These are phyloP conservation scores for Pseudogymnoascus sp. DNA, from an alignment of 2,329 filamentous ascomycete species.

Conservation along the genomic window DNA sequence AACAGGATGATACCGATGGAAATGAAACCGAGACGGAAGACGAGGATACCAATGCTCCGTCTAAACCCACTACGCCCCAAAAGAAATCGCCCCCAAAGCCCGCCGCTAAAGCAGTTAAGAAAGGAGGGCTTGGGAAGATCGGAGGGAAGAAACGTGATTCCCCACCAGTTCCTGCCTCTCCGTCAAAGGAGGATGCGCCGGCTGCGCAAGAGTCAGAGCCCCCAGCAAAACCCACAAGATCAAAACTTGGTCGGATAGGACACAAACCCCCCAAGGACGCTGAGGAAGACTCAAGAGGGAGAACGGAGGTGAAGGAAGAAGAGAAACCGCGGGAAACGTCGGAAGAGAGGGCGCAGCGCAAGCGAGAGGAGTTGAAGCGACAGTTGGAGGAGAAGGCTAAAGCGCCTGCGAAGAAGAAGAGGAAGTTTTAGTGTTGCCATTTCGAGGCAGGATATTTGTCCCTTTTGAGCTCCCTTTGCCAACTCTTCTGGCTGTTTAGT, in stretches of 20 bases:
- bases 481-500: no score
- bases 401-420: slow-evolving; percentile 28
- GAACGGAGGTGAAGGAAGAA: slow-evolving; percentile 15
- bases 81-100: background rate
- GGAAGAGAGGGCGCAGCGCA: slow-evolving; percentile 26
- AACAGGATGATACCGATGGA: background rate
- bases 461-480: no score
- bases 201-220: slow-evolving; percentile 10
- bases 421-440: slow-evolving; percentile 25
- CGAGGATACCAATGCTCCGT: background rate
- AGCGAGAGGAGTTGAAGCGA: slow-evolving; percentile 23
- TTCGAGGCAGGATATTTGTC: background rate
- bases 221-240: slow-evolving; percentile 15
- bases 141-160: slow-evolving; percentile 22
- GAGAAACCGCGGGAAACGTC: slow-evolving; percentile 23
- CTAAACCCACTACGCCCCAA: background rate
- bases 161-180: background rate
- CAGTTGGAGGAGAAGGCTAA: slow-evolving; percentile 28
- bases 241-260: slow-evolving; percentile 22
- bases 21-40: background rate
- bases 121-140: slow-evolving; percentile 22
- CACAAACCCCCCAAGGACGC: slow-evolving; percentile 14
- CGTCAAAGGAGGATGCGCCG: background rate
- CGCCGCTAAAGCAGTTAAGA: slow-evolving; percentile 15
- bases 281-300: slow-evolving; percentile 14